These are phyloP conservation scores for Exidia glandulosa DNA, from an alignment of 768 basidiomycete genomes.

Conservation along the genomic window DNA sequence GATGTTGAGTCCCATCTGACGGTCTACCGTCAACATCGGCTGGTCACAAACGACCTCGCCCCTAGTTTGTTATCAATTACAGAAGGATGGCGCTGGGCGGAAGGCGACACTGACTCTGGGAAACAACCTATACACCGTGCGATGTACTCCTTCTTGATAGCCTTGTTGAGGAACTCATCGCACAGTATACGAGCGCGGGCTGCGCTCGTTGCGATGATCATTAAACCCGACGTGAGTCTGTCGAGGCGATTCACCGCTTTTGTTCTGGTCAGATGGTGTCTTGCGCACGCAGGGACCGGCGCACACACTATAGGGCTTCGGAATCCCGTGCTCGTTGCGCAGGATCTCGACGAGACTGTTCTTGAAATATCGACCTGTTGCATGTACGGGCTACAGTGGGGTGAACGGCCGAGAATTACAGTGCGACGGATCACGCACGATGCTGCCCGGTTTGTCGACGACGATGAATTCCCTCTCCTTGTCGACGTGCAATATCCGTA, in stretches of 20 bases:
- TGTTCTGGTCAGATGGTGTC: neutral
- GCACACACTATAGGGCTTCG: conserved; percentile 71
- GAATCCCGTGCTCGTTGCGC: conserved; percentile 68
- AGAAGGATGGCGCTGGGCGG: neutral
- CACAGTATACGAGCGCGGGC: conserved; percentile 60
- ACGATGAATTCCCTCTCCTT: conserved; percentile 74
- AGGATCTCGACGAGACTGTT: conserved; percentile 85
- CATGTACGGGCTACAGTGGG: conserved; percentile 67
- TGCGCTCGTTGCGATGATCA: conserved; percentile 78
- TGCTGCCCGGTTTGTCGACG: conserved; percentile 93
- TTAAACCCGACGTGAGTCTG: conserved; percentile 85
- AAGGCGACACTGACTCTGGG: conserved; percentile 50
- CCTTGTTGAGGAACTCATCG: conserved; percentile 70
- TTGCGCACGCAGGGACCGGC: neutral
- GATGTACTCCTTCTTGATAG: conserved; percentile 85
- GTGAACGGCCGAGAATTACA: conserved; percentile 1
- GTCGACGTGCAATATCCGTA: conserved; percentile 72
- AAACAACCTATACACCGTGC: conserved; percentile 81
- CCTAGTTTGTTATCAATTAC: conserved; percentile 25
- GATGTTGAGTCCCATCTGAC: conserved; percentile 94
- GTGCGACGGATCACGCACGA: conserved; percentile 48
- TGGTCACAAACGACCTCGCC: conserved; percentile 75
- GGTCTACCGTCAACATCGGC: conserved; percentile 82
- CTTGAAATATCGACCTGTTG: conserved; percentile 79
- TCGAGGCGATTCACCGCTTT: conserved; percentile 94